Evolutionary conservation across 1,284 basidiomycete species (phyloP).

Genomic region (Fomitopsis pinicola): DNA sequence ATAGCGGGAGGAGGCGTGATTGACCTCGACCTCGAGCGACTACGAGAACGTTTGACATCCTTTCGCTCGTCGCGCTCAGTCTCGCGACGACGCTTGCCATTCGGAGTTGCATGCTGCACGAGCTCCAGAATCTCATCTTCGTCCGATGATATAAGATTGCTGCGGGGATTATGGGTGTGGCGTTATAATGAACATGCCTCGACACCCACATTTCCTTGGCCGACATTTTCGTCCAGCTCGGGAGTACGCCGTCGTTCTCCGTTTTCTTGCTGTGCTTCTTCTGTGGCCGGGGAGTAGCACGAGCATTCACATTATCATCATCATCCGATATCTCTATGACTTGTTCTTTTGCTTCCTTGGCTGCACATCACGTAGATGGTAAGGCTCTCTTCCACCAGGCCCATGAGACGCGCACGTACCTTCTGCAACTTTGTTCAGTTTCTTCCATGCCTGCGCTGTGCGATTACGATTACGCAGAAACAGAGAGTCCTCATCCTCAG

Average conservation of each 20-base stretch:
- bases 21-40: constrained; percentile 61
- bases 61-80: constrained; percentile 8
- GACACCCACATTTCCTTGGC: constrained; percentile 20
- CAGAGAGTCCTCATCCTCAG: constrained; percentile 55
- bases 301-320: constrained; percentile 18
- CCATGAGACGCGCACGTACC: constrained; percentile 31
- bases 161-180: constrained; percentile 3
- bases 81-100: constrained; percentile 4
- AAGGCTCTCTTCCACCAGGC: not conserved
- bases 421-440: constrained; percentile 47
- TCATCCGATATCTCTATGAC: constrained; percentile 15
- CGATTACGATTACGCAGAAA: constrained; percentile 61
- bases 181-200: not conserved
- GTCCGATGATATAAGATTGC: constrained; percentile 37
- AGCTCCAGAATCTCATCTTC: constrained; percentile 42
- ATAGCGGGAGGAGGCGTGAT: constrained; percentile 70
- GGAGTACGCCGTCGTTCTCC: constrained; percentile 11
- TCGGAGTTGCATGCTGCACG: constrained; percentile 25
- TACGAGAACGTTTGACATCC: constrained; percentile 41
- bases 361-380: not conserved
- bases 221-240: constrained; percentile 23
- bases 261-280: constrained; percentile 34
- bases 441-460: constrained; percentile 51
- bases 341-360: constrained; percentile 9
- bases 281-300: constrained; percentile 26